Evolutionary conservation across 2,329 filamentous ascomycete species (phyloP), one percentile per base, ranked within the genome.

Genomic region (Sporothrix humicola): DNA sequence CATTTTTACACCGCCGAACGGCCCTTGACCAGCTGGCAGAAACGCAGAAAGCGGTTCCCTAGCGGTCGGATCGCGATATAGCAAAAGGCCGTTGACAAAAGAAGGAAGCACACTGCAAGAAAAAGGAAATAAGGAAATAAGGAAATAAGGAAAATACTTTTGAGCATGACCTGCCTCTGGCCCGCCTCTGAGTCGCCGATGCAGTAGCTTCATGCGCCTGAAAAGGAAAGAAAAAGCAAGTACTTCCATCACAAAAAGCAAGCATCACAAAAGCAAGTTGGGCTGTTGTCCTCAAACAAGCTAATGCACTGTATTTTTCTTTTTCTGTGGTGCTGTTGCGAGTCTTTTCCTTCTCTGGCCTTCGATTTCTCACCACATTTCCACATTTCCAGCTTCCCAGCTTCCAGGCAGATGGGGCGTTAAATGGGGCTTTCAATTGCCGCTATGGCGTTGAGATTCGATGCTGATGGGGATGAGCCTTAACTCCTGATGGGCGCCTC

Each of bases 231-330:
- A 23, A 23, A 20, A 37, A 37, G 31, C 31, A 37, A 37, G 31
- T 37, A 37, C 31, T 37, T 37, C 31, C 7, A 37, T 37, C 31
- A 37, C 31, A 37, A 37, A 26, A 26, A 26, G 23, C 23, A 26
- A 26, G 23, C 23, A 26, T 26, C 23, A 26, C 23, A 69, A 20
- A 69, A 23, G 42, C 61, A 66, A 26, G 61, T 46, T 66, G 1
- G 9, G 31, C 9, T 20, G 31, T 8, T 56, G 48, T 13, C 50
- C 20, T 69, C 50, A 54, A 69, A 56, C 66, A 56, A 52, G 50
- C 66, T 69, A 69, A 54, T 69, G 66, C 66, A 56, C n/a, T n/a
- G 8, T 68, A 26, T 37, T 50, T 37, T 52, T 37, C 46, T 68
- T 68, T 68, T 50, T 61, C 15, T 26, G 12, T 23, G 58, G 26